These are phyloP conservation scores for Pseudoperonospora humuli DNA, from an alignment of 352 stramenopile genomes.

Conservation along the genomic window DNA sequence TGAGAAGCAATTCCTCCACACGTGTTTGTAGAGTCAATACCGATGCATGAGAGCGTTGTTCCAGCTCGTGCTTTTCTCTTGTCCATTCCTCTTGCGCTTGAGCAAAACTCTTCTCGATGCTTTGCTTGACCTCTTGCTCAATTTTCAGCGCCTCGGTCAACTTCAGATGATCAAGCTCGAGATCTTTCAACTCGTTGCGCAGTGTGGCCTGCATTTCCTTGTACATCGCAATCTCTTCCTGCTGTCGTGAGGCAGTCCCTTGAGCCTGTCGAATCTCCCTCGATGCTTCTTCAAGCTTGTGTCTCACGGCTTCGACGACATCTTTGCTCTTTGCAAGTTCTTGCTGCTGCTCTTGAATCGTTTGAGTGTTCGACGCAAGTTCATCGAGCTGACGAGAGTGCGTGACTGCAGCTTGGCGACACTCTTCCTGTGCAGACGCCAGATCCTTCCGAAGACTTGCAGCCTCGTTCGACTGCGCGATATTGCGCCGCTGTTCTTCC, in stretches of 20 bases:
- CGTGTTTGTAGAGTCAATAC: slow-evolving; percentile 16
- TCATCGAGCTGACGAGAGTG: slow-evolving; percentile 8
- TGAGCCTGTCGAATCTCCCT: slow-evolving; percentile 18
- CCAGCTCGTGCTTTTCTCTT: slow-evolving; percentile 16
- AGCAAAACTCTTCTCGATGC: slow-evolving; percentile 14
- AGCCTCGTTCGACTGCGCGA: slow-evolving; percentile 8
- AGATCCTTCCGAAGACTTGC: slow-evolving; percentile 15
- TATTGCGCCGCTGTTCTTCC: slow-evolving; percentile 15
- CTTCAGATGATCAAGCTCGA: slow-evolving; percentile 24
- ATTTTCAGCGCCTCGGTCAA: slow-evolving; percentile 20
- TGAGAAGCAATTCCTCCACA: slow-evolving; percentile 9
- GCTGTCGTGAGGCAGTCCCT: slow-evolving; percentile 4
- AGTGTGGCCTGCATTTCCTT: slow-evolving; percentile 20
- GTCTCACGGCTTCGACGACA: slow-evolving; percentile 4
- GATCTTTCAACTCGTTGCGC: slow-evolving; percentile 17
- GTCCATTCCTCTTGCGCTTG: slow-evolving; percentile 13
- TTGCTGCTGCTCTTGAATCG: slow-evolving; percentile 17
- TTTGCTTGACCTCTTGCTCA: slow-evolving; percentile 24
- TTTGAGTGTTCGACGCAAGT: slow-evolving; percentile 10
- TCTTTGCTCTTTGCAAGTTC: slow-evolving; percentile 9
- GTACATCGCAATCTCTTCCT: slow-evolving; percentile 23
- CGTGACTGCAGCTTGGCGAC: slow-evolving; percentile 4
- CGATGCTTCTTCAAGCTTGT: slow-evolving; percentile 14
- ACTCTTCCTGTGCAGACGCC: slow-evolving; percentile 15
- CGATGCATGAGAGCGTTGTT: slow-evolving; percentile 9